Evolutionary conservation across 768 basidiomycete genomes (phyloP), one percentile per base, ranked within the genome.

Genomic region (Austroboletus festivus): DNA sequence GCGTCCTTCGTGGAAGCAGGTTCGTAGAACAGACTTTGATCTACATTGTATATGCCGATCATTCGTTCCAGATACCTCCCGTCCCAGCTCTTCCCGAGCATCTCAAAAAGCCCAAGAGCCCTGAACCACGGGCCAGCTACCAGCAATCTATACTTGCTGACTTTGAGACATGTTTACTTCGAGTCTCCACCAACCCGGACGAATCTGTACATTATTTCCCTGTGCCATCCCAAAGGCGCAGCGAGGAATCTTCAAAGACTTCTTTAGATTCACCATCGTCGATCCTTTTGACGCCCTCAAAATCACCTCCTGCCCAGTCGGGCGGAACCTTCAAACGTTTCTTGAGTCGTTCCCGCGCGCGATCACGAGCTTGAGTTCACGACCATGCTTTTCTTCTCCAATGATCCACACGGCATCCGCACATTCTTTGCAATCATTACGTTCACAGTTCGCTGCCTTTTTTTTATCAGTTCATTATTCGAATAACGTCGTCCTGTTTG

Each of bases 151-250:
- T 67, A 26, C 61, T 67, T 8, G 65, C 65, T 16, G 65, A 61
- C 24, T 38, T 67, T 42, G 65, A 67, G 48, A 69, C 61, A 2
- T 61, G 54, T 28, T 39, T 67, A 1, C 56, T 69, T 6, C 61
- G 60, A 3, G 58, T 61, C 11, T 49, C 37, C n/a, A 58, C 53
- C 34, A 67, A 52, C 23, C 65, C 65, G 4, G 53, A 37, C 10
- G 57, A 67, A 7, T 69, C 65, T 12, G 67, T 67, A 37, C 67
- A 67, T 38, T 67, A 68, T 43, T 67, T 67, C 46, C 65, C 65
- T 20, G 65, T 67, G 3, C 62, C 65, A 28, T 63, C 63, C 10
- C 67, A 69, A 20, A 60, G 65, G 30, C 65, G 52, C 28, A 61
- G 65, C 24, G 65, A 62, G 19, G 67, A 67, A 6, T 57, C 51